Percentiles rank a stretch among this genome's conserved stretches.
Evolutionary conservation across 768 basidiomycete species (phyloP).

Genomic region (Auriscalpium orientale): DNA sequence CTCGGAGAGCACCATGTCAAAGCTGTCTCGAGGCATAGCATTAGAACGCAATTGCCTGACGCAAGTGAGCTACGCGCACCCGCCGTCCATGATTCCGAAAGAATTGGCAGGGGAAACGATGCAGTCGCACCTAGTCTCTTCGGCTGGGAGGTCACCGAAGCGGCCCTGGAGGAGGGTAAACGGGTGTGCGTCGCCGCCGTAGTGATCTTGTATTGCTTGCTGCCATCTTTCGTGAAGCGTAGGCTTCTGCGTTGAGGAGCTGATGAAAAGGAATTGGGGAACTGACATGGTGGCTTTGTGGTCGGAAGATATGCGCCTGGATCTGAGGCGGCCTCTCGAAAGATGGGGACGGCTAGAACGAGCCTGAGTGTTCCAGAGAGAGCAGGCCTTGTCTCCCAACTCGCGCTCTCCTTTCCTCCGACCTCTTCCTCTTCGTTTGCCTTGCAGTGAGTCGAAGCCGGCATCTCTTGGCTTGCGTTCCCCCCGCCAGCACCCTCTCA

Average conservation of each 20-base stretch:
- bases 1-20: conserved; percentile 8
- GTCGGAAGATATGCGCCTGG: too few species aligned
- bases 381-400: too few species aligned
- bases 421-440: too few species aligned
- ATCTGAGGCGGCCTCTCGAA: too few species aligned
- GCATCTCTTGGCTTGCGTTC: too few species aligned
- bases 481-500: too few species aligned
- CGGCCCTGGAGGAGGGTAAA: conserved; percentile 8
- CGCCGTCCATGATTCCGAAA: conserved; percentile 11
- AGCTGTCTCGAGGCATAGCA: neutral
- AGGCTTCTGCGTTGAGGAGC: neutral
- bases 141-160: neutral
- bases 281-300: neutral
- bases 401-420: too few species aligned
- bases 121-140: conserved; percentile 5
- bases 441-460: too few species aligned
- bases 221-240: neutral
- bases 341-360: too few species aligned
- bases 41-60: neutral
- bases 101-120: conserved; percentile 13
- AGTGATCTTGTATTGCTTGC: neutral
- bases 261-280: neutral
- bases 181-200: neutral
- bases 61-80: neutral
- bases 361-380: too few species aligned